A percentile compares a stretch with the other conserved stretches of the same genome.
Conservation (phyloP, 345 rosid species). For the Brassica nigra region DNA sequence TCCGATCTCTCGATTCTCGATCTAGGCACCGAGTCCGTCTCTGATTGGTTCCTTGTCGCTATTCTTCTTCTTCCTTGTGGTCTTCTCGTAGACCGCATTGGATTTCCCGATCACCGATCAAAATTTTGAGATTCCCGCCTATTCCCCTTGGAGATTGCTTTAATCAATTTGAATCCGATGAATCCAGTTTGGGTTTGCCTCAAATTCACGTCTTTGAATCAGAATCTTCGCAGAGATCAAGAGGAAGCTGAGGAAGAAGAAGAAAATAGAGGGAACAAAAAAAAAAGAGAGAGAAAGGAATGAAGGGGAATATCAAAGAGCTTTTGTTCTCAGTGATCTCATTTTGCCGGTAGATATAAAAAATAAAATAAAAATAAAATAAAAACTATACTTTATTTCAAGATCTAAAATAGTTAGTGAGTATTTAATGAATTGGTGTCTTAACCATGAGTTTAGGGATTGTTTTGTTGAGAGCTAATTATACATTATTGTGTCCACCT, state of each 20-base stretch:
- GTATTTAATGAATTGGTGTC: constrained; percentile 30
- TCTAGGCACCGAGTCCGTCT: constrained; percentile 28
- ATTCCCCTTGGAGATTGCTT: background rate
- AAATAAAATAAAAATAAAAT: background rate
- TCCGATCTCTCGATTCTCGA: constrained; percentile 37
- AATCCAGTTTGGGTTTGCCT: constrained; percentile 22
- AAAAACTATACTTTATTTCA: background rate
- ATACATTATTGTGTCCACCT: constrained; percentile 36
- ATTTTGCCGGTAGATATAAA: constrained; percentile 43
- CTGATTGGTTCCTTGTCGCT: constrained; percentile 12
- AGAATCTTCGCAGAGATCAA: constrained; percentile 25
- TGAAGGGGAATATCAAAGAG: background rate
- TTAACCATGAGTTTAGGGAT: constrained; percentile 42
- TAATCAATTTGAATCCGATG: constrained; percentile 10
- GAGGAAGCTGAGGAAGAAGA: constrained; percentile 27
- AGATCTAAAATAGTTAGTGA: constrained; percentile 26
- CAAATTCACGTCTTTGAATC: constrained; percentile 26
- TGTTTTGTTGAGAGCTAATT: constrained; percentile 34
- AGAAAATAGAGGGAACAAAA: background rate
- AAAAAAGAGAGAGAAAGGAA: constrained; percentile 12
- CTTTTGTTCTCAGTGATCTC: constrained; percentile 30
- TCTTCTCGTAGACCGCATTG: constrained; percentile 73
- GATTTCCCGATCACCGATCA: constrained; percentile 35
- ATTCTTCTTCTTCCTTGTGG: constrained; percentile 32
- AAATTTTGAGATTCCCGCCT: constrained; percentile 37